Base-by-base conservation (phyloP, 2,329 filamentous ascomycete genomes). In the Aspergillus bombycis region DNA sequence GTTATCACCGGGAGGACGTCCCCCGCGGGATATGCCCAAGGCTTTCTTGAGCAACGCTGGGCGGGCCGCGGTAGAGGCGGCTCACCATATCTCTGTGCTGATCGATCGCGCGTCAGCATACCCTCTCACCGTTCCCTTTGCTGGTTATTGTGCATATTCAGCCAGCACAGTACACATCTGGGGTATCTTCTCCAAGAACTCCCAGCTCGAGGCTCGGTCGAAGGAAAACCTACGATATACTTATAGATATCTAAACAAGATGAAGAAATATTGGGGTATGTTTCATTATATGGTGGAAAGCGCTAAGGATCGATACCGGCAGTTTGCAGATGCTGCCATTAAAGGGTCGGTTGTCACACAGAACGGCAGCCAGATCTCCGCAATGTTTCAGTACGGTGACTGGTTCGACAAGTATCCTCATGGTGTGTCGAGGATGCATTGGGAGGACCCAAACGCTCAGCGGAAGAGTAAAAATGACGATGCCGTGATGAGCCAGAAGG, bases 251-350 rank as follows among this genome's bases (percentile, higher is more conserved):
- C 81, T 99, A 52, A 90, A 91, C 60, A 95, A 92, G 78, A 96
- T 98, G 92, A 97, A 97, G 82, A 92, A 92, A 64, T 94, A 95
- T 72, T 99, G 95, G 95, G 95, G 94, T 64, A 96, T 97, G 91
- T 97, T 98, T 74, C 92, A 97, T 75, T 97, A 93, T 80, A 94
- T 98, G 86, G 90, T 93, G 0, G 94, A 98, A 75, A 95, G 94
- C 72, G 85, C 97, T 41, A 93, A 95, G 64, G 91, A 94, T 60
- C 88, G 96, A 65, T 99, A 97, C 75, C 88, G 91, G 58, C 87
- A 89, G 55, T 94, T 93, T 70, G 89, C 93, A 19, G 93, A 97
- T 75, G 90, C 90, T n/a, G 88, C 89, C 34, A 84, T 89, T 59
- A 86, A 88, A 68, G 92, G 91, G 11, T 83, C 75, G 14, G 83